Evolutionary conservation across 441 rosid genomes (phyloP), one percentile per base, ranked within the genome.

Genomic region (Aquilaria agallochum): DNA sequence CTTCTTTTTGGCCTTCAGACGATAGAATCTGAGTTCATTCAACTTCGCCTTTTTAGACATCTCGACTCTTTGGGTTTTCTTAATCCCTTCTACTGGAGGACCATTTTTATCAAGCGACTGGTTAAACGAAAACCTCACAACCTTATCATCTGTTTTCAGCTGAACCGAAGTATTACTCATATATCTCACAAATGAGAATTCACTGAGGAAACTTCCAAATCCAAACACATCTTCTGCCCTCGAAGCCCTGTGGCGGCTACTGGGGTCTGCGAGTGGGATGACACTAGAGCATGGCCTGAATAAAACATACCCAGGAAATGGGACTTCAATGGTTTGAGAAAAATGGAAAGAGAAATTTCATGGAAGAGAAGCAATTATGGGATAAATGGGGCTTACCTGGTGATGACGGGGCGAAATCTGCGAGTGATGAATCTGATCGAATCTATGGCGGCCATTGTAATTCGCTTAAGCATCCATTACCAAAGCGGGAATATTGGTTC

Each of bases 1-100:
- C 86, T 86, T 84, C 90, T 82, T 92, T 71, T 88, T 88, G 57
- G 96, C 94, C 82, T 84, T 87, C n/a, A 87, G 78, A 60, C 92
- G 86, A 59, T 83, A 89, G 53, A 86, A 84, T 65, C 84, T 75
- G 56, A 92, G 87, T 73, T 92, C 98, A 48, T 92, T 92, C 58
- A 78, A 63, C 71, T 83, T 92, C 33, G 81, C 81, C 75, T 77
- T 83, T 71, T 69, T 81, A 5, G 94, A 86, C 74, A 76, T 73
- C 69, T 82, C 89, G 55, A 64, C 64, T 31, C 71, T 56, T 63
- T 80, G 86, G 68, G 73, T 66, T 53, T 50, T 70, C 76, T 74
- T 80, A 76, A 75, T 81, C 70, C 36, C 67, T 50, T 66, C 72
- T 31, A 56, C 40, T 33, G 73, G 57, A 48, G 72, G 65, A 59